Evolutionary conservation across 345 rosid genomes (phyloP).

Genomic region (Abelmoschus esculentus): DNA sequence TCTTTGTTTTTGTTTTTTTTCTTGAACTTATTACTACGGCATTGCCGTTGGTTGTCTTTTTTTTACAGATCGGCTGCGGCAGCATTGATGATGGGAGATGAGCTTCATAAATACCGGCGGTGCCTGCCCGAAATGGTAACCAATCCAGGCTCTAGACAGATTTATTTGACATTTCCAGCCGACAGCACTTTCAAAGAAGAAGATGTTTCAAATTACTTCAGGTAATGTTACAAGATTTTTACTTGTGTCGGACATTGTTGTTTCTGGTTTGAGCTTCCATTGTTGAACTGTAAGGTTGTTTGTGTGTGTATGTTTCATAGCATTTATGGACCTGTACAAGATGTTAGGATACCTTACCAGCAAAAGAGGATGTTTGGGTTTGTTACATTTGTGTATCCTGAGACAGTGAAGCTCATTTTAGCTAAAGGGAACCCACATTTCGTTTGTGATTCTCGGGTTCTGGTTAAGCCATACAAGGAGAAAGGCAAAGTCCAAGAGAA

Average conservation of each 20-base stretch:
- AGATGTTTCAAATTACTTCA: constrained; percentile 74
- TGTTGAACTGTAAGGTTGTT: not conserved
- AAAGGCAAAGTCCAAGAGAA: constrained; percentile 60
- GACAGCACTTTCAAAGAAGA: constrained; percentile 76
- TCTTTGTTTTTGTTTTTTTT: not conserved
- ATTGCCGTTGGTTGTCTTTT: too few species aligned
- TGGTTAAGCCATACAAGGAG: constrained; percentile 75
- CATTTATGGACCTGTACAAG: constrained; percentile 66
- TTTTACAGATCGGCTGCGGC: constrained; percentile 37
- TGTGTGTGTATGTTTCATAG: constrained; percentile 17
- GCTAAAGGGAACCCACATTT: constrained; percentile 76
- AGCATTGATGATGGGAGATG: constrained; percentile 54
- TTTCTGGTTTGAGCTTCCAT: not conserved
- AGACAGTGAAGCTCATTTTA: constrained; percentile 65
- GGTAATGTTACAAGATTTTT: constrained; percentile 23
- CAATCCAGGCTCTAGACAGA: constrained; percentile 64
- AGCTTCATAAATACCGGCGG: constrained; percentile 47
- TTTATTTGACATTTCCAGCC: constrained; percentile 80
- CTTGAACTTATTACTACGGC: too few species aligned
- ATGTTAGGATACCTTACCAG: constrained; percentile 69
- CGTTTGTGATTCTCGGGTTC: constrained; percentile 64
- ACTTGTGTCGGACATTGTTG: too few species aligned
- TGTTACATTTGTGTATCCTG: constrained; percentile 57
- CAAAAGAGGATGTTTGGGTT: constrained; percentile 79
- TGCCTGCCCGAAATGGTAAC: constrained; percentile 44